phyloP scores from a whole-genome alignment of 2,329 filamentous ascomycete species.

The Trichoderma arundinaceum region DNA sequence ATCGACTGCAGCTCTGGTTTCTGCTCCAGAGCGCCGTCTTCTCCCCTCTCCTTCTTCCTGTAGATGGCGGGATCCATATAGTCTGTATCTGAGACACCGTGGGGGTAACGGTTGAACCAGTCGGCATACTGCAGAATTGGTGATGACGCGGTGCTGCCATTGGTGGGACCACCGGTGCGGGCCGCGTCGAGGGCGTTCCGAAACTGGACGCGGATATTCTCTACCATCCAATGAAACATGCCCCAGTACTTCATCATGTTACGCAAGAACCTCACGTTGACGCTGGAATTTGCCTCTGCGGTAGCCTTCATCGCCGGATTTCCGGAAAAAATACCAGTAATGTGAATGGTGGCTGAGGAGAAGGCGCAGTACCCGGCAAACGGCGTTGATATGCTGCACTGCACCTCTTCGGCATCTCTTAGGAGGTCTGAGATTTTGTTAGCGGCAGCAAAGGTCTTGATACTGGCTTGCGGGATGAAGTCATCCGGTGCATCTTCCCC shows the following conservation, averaged over 20 bases:
- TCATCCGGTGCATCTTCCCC: constrained; percentile 74
- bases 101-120: constrained; percentile 95
- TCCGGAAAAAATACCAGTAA: constrained; percentile 88
- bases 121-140: constrained; percentile 93
- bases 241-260: constrained; percentile 99
- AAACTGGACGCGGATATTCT: constrained; percentile 89
- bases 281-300: constrained; percentile 82
- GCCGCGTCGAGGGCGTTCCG: constrained; percentile 82
- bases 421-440: constrained; percentile 85
- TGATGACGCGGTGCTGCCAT: constrained; percentile 56
- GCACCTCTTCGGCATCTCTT: constrained; percentile 71
- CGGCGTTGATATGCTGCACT: constrained; percentile 80
- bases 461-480: constrained; percentile 77
- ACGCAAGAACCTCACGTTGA: constrained; percentile 86
- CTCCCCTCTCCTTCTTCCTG: constrained; percentile 75
- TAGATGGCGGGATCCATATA: constrained; percentile 75
- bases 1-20: constrained; percentile 91
- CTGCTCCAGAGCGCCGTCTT: constrained; percentile 88
- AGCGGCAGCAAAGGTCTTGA: constrained; percentile 80
- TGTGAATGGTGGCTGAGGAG: constrained; percentile 90
- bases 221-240: constrained; percentile 96
- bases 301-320: constrained; percentile 75
- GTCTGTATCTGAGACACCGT: constrained; percentile 84
- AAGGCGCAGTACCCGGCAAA: constrained; percentile 97
- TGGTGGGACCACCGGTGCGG: constrained; percentile 64